Base-by-base conservation (phyloP, 2,329 filamentous ascomycete species). In the Epichloe sp. region DNA sequence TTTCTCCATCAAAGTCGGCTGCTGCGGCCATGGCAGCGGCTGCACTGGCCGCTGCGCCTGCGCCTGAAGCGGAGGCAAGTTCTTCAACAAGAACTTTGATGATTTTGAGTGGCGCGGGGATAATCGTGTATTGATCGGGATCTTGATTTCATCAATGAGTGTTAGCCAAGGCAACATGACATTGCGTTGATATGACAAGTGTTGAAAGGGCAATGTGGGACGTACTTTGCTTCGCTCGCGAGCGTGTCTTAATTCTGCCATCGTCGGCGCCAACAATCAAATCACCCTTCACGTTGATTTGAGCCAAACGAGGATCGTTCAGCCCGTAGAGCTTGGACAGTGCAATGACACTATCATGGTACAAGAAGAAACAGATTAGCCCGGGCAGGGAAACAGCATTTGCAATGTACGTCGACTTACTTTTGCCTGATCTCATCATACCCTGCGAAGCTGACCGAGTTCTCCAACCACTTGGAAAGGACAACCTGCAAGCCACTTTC, bases 371-470 rank as follows among this genome's bases (percentile, higher is more conserved):
- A 37, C 21, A 41, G 31, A 5, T 48, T 19, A 48, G 37, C 10
- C 26, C 15, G 3, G 3, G 34, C 8, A 46, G 17, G 2, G 35
- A 26, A 21, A 2, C 6, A 42, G 23, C 37, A 34, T 42, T 42
- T 23, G 5, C 12, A 42, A 37, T 19, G 26, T n/a, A 11, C 11
- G n/a, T 17, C 11, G 3, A 73, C 82, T 67, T 73, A 90, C 86
- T 97, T 98, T 67, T 96, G 88, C 59, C 90, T 81, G 59, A 97
- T 97, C 67, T 96, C 91, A 60, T 97, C 90, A 60, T 96, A 98
- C 12, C 93, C 93, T n/a, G 89, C 89, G 69, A 98, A 98, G 67
- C 86, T 95, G 67, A 95, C 80, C 4, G 89, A 95, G 68, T 97
- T 95, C 71, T 97, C 93, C 1, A 98, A 75, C 93, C 93, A 98